Base-by-base conservation (phyloP, 1,139 yeast species). In the Yamadazyma diddensiae region DNA sequence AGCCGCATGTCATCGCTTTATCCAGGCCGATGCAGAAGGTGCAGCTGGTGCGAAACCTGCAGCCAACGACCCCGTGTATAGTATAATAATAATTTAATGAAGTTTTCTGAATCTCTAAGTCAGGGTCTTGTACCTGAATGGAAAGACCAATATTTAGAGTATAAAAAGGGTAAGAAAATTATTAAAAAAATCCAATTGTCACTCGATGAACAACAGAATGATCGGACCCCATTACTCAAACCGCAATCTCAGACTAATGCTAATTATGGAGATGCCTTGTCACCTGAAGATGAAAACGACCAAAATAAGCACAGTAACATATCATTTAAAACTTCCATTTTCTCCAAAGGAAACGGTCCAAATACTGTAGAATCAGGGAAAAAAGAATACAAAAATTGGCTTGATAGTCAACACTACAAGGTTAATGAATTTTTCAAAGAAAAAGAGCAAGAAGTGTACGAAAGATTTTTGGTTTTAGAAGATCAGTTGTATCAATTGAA, bases 91-190 rank as follows among this genome's bases (percentile, higher is more conserved):
- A 4, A 21, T 5, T 21, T 21, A 21, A 78, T 79, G 85, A 78
- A 77, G 56, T 78, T 78, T 49, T 82, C 75, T 9, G 82, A 75
- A 42, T 71, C 79, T 21, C 57, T 79, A 36, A 70, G 63, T 38
- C 81, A 75, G 29, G 75, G 76, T 19, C 58, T 77, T 41, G 85
- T 85, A 5, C 95, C 95, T 2, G 96, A 87, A 55, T 87, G 96
- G 96, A 70, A 78, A 46, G 78, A 76, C 38, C 88, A 82, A 52
- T 87, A 88, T 48, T 64, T 88, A 24, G 80, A 86, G 55, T 88
- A 88, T 52, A 82, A 81, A 51, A 60, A 60, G 16, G 73, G 73
- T 5, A 67, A 65, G 46, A 65, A 65, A 43, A 43, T 61, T 31
- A 65, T 67, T 36, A 63, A 64, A 36, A 50, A 50, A 29, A 27